Evolutionary conservation across 2,329 filamentous ascomycete genomes (phyloP).

Genomic region (Hortaea sp.): DNA sequence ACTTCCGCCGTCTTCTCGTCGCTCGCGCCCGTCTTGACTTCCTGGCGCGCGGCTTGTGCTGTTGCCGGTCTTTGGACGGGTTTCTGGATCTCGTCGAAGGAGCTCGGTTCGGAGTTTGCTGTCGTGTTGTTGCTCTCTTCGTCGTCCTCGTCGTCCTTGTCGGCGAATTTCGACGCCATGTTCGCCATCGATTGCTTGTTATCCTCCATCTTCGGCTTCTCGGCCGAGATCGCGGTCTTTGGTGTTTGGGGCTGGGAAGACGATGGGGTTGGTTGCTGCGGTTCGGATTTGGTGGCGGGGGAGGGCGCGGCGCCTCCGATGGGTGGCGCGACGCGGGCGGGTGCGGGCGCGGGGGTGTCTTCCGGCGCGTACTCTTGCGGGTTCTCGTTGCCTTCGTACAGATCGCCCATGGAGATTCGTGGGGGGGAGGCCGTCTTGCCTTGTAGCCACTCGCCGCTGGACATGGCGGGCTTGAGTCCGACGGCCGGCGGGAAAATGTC

Average conservation of each 20-base stretch:
- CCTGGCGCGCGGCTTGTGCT: conserved; percentile 11
- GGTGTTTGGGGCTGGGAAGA: conserved; percentile 25
- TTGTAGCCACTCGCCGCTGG: conserved; percentile 70
- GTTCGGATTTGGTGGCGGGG: conserved; percentile 31
- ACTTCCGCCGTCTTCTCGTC: conserved; percentile 8
- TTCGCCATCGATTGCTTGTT: conserved; percentile 80
- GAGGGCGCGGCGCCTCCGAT: conserved; percentile 35
- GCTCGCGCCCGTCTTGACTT: conserved; percentile 9
- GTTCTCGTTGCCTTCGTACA: conserved; percentile 69
- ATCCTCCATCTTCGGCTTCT: conserved; percentile 62
- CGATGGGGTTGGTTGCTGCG: conserved; percentile 5
- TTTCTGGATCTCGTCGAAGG: conserved; percentile 78
- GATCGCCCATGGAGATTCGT: conserved; percentile 86
- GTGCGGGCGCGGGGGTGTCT: conserved; percentile 45
- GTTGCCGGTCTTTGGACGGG: conserved; percentile 52
- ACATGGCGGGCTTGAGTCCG: conserved; percentile 71
- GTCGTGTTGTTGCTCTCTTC: conserved; percentile 44
- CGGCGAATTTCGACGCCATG: conserved; percentile 78
- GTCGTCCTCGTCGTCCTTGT: conserved; percentile 51
- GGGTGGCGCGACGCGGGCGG: conserved; percentile 28
- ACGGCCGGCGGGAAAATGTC: conserved; percentile 88
- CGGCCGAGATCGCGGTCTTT: conserved; percentile 22
- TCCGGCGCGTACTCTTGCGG: conserved; percentile 66
- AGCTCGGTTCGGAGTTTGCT: conserved; percentile 50
- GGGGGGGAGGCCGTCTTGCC: conserved; percentile 71